phyloP scores from a whole-genome alignment of 139 green algal genomes.

The Micromonas pusilla region DNA sequence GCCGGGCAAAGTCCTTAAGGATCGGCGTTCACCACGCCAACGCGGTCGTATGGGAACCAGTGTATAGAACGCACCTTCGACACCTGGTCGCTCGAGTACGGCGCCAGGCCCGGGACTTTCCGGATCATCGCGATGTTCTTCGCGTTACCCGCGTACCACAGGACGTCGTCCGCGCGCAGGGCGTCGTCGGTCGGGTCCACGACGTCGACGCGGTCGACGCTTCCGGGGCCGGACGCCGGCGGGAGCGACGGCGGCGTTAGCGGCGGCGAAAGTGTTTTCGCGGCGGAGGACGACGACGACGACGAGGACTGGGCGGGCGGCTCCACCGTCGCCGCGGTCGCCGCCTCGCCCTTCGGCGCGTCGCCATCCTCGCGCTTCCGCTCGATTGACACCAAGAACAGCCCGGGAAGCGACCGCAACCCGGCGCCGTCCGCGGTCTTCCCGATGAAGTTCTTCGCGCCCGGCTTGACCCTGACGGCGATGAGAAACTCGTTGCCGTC shows the following conservation, averaged over 20 bases:
- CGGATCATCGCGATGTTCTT: not conserved
- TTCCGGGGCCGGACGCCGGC: too few relatives aligned
- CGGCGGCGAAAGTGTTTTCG: too few relatives aligned
- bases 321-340: not conserved
- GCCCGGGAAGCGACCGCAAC: conserved; percentile 33
- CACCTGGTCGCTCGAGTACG: conserved; percentile 9
- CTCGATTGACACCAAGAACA: conserved; percentile 43
- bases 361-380: conserved; percentile 38
- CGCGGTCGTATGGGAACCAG: too few relatives aligned
- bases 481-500: conserved; percentile 14
- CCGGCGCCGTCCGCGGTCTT: conserved; percentile 41
- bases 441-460: conserved; percentile 21
- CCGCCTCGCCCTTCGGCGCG: not conserved
- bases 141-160: conserved; percentile 16
- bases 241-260: too few relatives aligned
- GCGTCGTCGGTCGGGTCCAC: not conserved
- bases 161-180: not conserved
- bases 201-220: not conserved
- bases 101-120: conserved; percentile 2
- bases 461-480: conserved; percentile 1
- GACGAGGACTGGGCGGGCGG: not conserved
- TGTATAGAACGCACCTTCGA: too few relatives aligned
- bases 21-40: too few relatives aligned
- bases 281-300: not conserved
- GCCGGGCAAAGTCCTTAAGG: too few relatives aligned